Conservation (phyloP, 2,329 filamentous ascomycete species). For the Cercospora sp. region DNA sequence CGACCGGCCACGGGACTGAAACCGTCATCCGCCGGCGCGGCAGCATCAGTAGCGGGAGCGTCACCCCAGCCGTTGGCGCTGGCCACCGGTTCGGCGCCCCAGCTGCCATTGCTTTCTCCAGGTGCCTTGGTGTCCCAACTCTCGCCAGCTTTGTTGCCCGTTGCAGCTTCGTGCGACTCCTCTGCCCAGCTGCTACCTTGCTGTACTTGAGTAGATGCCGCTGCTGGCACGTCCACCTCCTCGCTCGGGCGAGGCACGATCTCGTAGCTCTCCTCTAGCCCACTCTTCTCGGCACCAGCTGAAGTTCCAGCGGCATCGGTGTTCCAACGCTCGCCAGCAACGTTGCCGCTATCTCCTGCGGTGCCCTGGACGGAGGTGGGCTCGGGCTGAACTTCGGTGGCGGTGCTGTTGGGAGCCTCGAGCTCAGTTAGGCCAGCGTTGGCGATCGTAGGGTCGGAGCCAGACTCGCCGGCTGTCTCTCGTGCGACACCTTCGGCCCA, state of each 20-base stretch:
- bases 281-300: constrained; percentile 50
- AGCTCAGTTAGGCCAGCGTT: constrained; percentile 70
- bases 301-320: constrained; percentile 48
- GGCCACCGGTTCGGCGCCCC: constrained; percentile 24
- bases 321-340: constrained; percentile 68
- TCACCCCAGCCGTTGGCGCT: constrained; percentile 34
- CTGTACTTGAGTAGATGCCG: constrained; percentile 57
- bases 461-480: constrained; percentile 41
- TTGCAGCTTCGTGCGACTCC: constrained; percentile 51
- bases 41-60: constrained; percentile 32
- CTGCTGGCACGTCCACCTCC: constrained; percentile 69
- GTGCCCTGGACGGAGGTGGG: constrained; percentile 40
- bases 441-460: constrained; percentile 66
- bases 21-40: constrained; percentile 57
- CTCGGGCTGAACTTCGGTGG: constrained; percentile 34
- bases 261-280: constrained; percentile 69
- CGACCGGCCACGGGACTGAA: constrained; percentile 64
- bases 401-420: constrained; percentile 47
- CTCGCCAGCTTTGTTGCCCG: constrained; percentile 37
- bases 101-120: constrained; percentile 44
- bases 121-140: constrained; percentile 37
- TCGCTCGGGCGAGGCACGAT: constrained; percentile 70
- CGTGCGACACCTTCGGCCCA: constrained; percentile 53
- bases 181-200: constrained; percentile 75
- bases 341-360: constrained; percentile 49